Evolutionary conservation across 2,329 filamentous ascomycete species (phyloP), one percentile per base, ranked within the genome.

Genomic region (Lachnellula cervina): DNA sequence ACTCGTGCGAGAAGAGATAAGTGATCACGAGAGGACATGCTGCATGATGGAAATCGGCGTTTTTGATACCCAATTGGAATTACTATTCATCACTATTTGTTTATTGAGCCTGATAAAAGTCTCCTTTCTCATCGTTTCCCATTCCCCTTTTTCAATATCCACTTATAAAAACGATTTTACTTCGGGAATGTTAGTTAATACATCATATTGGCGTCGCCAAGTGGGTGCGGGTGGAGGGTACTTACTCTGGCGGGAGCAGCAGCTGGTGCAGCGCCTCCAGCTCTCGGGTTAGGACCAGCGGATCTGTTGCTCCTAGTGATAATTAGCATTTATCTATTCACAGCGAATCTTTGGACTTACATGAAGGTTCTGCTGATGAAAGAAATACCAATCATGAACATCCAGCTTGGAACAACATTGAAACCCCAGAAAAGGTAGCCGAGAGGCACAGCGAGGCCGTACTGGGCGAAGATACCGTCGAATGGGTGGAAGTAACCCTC

Each of bases 401-500:
- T 73, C 89, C 89, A 93, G 76, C 86, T 84, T 56, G 88, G 81
- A 56, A 90, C 73, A 49, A 87, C 73, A 65, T 80, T 78, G 66
- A 88, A 83, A 62, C 77, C 77, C 81, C 83, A 90, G 64, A 90
- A 76, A 51, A 80, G 63, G 69, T 89, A 91, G 55, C 80, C 89
- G 44, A 87, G 72, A 40, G 87, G 86, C 51, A 87, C 72, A 34
- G 80, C 76, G 32, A 90, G 65, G 61, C 80, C 79, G 61, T 81
- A 78, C 75, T 88, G 73, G 57, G 82, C 83, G 43, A 88, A 73
- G 59, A 75, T 73, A 59, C 89, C 87, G 66, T 89, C 81, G 68
- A 90, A 87, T 59, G 89, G 89, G 71, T 93, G 89, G 78, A 88
- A 90, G 68, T 79, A 76, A 51, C 87, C 86, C 62, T 89, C 83